These are phyloP conservation scores for Lipomyces chichibuensis DNA, from an alignment of 805 yeast species.

Conservation along the genomic window DNA sequence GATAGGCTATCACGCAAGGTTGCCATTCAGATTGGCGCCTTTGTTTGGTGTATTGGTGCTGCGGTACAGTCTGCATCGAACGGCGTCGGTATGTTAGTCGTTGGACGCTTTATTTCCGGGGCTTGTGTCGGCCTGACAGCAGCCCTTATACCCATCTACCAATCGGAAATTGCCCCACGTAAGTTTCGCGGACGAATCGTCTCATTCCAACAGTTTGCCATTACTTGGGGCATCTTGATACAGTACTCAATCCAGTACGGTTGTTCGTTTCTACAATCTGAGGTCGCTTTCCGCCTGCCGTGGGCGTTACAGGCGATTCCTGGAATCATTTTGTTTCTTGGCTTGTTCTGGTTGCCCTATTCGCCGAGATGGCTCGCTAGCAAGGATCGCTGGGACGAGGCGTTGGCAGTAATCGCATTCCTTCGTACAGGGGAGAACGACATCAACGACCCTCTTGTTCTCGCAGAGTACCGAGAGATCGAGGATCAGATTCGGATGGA, in stretches of 20 bases:
- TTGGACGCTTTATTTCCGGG: slow-evolving; percentile 78
- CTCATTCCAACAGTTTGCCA: slow-evolving; percentile 84
- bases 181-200: slow-evolving; percentile 82
- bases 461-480: slow-evolving; percentile 72
- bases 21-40: background rate
- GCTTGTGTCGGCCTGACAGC: slow-evolving; percentile 81
- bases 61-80: background rate
- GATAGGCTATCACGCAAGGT: background rate
- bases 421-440: slow-evolving; percentile 82
- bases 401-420: slow-evolving; percentile 73
- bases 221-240: background rate
- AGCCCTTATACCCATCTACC: slow-evolving; percentile 83
- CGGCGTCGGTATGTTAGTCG: slow-evolving; percentile 40
- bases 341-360: slow-evolving; percentile 79
- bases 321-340: slow-evolving; percentile 66
- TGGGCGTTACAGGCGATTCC: slow-evolving; percentile 63
- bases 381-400: slow-evolving; percentile 58
- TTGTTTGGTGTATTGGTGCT: background rate
- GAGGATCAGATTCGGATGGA: slow-evolving; percentile 76
- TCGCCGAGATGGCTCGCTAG: slow-evolving; percentile 88
- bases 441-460: slow-evolving; percentile 67
- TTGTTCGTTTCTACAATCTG: slow-evolving; percentile 69
- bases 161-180: slow-evolving; percentile 83
- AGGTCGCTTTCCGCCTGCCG: slow-evolving; percentile 55
- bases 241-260: background rate